Evolutionary conservation across 2,329 filamentous ascomycete genomes (phyloP).

Genomic region (Westerdykella sp.): DNA sequence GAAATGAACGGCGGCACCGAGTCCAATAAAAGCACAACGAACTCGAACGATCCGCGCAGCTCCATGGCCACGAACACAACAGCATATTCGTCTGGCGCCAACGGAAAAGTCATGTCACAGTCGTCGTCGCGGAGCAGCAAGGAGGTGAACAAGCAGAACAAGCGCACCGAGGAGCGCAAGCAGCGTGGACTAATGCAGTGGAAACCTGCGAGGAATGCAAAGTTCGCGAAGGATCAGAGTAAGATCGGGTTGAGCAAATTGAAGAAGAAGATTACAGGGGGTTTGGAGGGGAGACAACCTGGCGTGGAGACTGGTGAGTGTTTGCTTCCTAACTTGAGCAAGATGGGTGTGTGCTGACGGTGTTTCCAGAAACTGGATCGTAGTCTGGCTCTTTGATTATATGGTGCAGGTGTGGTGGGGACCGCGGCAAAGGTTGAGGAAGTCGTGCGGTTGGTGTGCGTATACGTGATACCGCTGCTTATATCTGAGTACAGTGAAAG

Average conservation of each 20-base stretch:
- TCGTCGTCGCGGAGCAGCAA: conserved; percentile 37
- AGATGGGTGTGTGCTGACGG: neutral
- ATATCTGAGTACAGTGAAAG: neutral
- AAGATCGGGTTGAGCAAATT: conserved; percentile 71
- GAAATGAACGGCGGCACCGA: conserved; percentile 18
- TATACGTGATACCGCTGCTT: conserved; percentile 15
- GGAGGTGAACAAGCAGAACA: conserved; percentile 61
- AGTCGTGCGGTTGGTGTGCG: neutral
- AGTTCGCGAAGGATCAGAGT: conserved; percentile 83
- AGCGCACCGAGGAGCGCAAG: conserved; percentile 69
- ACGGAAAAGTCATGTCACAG: neutral
- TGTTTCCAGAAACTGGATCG: conserved; percentile 6
- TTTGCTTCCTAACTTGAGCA: neutral
- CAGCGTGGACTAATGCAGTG: conserved; percentile 93
- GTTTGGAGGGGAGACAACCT: conserved; percentile 72
- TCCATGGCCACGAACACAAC: conserved; percentile 24
- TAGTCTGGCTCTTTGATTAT: neutral
- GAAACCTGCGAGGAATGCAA: conserved; percentile 77
- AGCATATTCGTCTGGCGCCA: conserved; percentile 8
- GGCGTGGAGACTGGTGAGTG: conserved; percentile 67
- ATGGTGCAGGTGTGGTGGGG: neutral
- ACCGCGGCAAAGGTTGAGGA: neutral
- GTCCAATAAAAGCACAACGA: conserved; percentile 8
- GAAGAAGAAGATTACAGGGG: conserved; percentile 65
- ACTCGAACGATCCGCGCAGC: conserved; percentile 14